Conservation (phyloP, 1,139 yeast genomes). For the Geotrichum restrictum region DNA sequence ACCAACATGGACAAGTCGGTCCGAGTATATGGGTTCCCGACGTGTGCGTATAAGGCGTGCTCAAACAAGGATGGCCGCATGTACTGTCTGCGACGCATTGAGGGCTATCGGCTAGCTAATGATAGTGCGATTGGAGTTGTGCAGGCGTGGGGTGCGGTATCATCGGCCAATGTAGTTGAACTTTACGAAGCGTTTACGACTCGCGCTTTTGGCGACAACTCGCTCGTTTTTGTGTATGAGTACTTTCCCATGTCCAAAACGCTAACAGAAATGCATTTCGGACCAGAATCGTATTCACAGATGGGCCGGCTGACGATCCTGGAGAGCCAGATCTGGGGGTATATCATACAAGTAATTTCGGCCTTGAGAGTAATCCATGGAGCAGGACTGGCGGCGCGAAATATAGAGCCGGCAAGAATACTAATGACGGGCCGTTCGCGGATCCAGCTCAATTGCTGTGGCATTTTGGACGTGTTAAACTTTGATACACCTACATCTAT, state of each 20-base stretch:
- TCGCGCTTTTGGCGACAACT: constrained; percentile 75
- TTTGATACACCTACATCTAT: constrained; percentile 39
- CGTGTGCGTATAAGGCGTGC: constrained; percentile 72
- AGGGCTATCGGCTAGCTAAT: constrained; percentile 55
- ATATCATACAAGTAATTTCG: constrained; percentile 65
- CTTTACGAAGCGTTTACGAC: constrained; percentile 83
- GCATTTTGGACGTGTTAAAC: constrained; percentile 63
- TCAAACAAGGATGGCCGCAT: constrained; percentile 75
- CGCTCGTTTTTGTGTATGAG: constrained; percentile 57
- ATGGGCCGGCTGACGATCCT: constrained; percentile 40
- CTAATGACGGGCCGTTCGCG: constrained; percentile 67
- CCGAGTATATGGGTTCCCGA: constrained; percentile 56
- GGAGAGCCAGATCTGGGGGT: constrained; percentile 69
- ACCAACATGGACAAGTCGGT: constrained; percentile 51
- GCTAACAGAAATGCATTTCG: constrained; percentile 53
- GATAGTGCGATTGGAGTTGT: constrained; percentile 53
- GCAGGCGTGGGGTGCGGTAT: constrained; percentile 47
- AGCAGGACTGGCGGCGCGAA: constrained; percentile 58
- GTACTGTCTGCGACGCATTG: constrained; percentile 72
- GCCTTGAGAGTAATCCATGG: constrained; percentile 65
- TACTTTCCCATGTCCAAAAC: constrained; percentile 64
- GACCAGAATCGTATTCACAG: constrained; percentile 31
- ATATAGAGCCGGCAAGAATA: constrained; percentile 62
- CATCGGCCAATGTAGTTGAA: constrained; percentile 55
- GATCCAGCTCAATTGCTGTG: constrained; percentile 67